These are phyloP conservation scores for Blastobotrys chiropterorum DNA, from an alignment of 805 yeast species.

Conservation along the genomic window DNA sequence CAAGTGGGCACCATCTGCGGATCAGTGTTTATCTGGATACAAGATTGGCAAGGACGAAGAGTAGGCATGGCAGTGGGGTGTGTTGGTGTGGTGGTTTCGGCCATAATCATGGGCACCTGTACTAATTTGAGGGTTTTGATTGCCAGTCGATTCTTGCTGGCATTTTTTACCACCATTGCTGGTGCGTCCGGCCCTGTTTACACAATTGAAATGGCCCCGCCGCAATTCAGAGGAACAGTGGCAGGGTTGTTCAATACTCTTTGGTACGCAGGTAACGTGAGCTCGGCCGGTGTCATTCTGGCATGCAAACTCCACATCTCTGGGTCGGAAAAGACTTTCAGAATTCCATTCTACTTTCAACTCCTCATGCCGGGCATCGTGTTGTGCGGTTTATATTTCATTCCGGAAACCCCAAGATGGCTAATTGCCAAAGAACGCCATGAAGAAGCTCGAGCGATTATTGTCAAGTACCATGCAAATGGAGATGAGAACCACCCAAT, in stretches of 20 bases:
- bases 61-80: constrained; percentile 14
- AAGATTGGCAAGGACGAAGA: constrained; percentile 12
- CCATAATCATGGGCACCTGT: constrained; percentile 9
- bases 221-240: constrained; percentile 16
- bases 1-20: constrained; percentile 14
- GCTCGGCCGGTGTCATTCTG: constrained; percentile 10
- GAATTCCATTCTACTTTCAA: constrained; percentile 17
- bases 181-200: constrained; percentile 13
- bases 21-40: constrained; percentile 13
- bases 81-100: constrained; percentile 11
- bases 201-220: constrained; percentile 15
- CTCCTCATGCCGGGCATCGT: constrained; percentile 12
- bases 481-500: constrained; percentile 17
- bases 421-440: constrained; percentile 43
- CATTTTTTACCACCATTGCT: constrained; percentile 12
- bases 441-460: constrained; percentile 37
- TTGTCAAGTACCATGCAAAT: constrained; percentile 28
- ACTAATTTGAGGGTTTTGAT: constrained; percentile 7
- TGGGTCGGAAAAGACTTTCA: constrained; percentile 7
- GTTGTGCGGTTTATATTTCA: constrained; percentile 30
- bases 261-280: constrained; percentile 12
- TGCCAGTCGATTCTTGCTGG: constrained; percentile 12
- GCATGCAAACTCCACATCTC: constrained; percentile 5
- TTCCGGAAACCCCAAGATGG: constrained; percentile 39
- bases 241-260: constrained; percentile 16